Conservation (phyloP, 2,329 filamentous ascomycete genomes). For the Apiospora malaysiana region DNA sequence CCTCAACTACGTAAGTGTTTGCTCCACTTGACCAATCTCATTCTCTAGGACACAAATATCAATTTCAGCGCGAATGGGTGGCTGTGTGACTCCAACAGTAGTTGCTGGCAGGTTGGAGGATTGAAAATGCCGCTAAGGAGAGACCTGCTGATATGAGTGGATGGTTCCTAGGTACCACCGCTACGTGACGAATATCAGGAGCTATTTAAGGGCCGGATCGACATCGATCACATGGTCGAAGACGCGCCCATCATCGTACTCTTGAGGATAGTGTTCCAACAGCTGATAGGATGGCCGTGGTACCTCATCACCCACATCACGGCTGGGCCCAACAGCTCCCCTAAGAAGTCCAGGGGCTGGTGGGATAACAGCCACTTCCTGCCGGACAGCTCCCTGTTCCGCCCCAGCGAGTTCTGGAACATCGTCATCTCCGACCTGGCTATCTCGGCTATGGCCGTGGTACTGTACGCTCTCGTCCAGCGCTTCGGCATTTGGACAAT, state of each 20-base stretch:
- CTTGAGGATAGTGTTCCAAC: slow-evolving; percentile 61
- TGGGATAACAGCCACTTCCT: slow-evolving; percentile 61
- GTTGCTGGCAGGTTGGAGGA: neutral
- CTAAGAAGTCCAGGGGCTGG: slow-evolving; percentile 45
- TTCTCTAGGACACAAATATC: neutral
- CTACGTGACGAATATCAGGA: slow-evolving; percentile 25
- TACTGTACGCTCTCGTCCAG: slow-evolving; percentile 57
- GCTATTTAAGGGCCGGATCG: slow-evolving; percentile 20
- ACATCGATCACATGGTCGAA: slow-evolving; percentile 48
- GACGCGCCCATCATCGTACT: slow-evolving; percentile 64
- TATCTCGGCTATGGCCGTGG: slow-evolving; percentile 53
- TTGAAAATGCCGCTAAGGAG: neutral
- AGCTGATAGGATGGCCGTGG: slow-evolving; percentile 67
- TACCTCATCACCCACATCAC: slow-evolving; percentile 66
- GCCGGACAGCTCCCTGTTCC: slow-evolving; percentile 64
- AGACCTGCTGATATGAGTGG: neutral
- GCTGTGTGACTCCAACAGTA: neutral
- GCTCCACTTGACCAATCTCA: neutral
- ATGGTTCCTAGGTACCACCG: slow-evolving; percentile 18
- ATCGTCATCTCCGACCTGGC: slow-evolving; percentile 65
- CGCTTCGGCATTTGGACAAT: slow-evolving; percentile 60
- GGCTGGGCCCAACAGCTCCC: slow-evolving; percentile 52
- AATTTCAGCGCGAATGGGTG: neutral
- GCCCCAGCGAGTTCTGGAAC: slow-evolving; percentile 56
- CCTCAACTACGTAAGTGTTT: slow-evolving; percentile 26